Evolutionary conservation across 192 early-diverging fungal species (phyloP).

Genomic region (Linderina pennispora): DNA sequence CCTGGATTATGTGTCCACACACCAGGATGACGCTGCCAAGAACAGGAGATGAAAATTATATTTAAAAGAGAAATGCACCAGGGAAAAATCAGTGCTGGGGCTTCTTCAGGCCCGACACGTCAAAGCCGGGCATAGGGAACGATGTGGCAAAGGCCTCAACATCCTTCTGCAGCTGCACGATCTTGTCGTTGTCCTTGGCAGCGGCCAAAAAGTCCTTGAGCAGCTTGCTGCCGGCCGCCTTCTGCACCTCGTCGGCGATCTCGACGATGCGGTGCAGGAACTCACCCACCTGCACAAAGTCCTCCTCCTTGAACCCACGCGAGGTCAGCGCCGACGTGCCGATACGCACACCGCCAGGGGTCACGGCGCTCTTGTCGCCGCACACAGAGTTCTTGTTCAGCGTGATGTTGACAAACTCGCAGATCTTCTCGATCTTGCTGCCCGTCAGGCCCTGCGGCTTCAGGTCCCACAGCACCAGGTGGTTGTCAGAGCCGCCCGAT

Average conservation of each 20-base stretch:
- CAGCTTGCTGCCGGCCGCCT: conserved; percentile 79
- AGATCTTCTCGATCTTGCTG: conserved; percentile 98
- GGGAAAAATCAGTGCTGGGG: conserved; percentile 21
- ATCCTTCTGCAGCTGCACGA: conserved; percentile 74
- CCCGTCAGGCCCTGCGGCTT: conserved; percentile 89
- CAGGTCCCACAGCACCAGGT: conserved; percentile 97
- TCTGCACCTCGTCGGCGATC: conserved; percentile 83
- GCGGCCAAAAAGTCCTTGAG: conserved; percentile 97
- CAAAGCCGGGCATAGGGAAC: conserved; percentile 98
- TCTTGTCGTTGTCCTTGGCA: conserved; percentile 69
- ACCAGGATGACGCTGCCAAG: background rate
- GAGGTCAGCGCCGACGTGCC: conserved; percentile 95
- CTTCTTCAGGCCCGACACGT: conserved; percentile 36
- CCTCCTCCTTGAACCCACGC: conserved; percentile 92
- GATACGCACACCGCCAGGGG: conserved; percentile 97
- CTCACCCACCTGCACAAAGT: conserved; percentile 94
- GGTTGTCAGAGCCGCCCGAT: conserved; percentile 97
- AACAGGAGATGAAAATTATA: background rate
- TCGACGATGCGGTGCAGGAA: conserved; percentile 92
- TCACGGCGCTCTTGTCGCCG: conserved; percentile 92
- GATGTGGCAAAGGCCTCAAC: conserved; percentile 87
- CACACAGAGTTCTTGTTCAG: conserved; percentile 99
- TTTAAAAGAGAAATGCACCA: background rate
- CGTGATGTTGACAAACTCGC: conserved; percentile 96
- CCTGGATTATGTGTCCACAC: background rate